Conservation (phyloP, 176 grass and related monocot genomes). For the Saccharum spontaneum region DNA sequence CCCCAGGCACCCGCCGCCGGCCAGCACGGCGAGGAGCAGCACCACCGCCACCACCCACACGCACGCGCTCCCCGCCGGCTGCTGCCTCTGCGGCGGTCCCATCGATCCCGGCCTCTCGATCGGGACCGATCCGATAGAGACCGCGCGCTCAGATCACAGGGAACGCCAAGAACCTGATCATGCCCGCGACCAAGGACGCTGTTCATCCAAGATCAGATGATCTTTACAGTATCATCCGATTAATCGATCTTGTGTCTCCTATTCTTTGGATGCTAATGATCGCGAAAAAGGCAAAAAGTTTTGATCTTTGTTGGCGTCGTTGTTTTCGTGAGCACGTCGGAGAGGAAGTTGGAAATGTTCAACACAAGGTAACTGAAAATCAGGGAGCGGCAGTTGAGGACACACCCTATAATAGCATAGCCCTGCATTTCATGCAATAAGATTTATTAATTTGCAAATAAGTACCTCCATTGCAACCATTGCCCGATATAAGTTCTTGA, state of each 20-base stretch:
- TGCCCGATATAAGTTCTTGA: conserved; percentile 1
- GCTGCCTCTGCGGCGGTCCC: conserved; percentile 16
- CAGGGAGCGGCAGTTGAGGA: conserved; percentile 41
- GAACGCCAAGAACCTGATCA: background rate
- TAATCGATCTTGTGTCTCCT: background rate
- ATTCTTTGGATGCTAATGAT: background rate
- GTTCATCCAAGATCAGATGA: background rate
- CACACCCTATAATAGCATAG: conserved; percentile 29
- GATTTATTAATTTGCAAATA: background rate
- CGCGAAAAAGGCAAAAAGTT: conserved; percentile 8
- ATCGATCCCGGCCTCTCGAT: background rate
- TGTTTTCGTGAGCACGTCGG: conserved; percentile 19
- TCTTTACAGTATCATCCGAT: background rate
- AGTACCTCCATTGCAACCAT: background rate
- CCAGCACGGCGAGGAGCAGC: conserved; percentile 39
- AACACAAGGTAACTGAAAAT: conserved; percentile 41
- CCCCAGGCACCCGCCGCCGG: conserved; percentile 49
- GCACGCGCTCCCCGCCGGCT: conserved; percentile 45
- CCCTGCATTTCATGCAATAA: background rate
- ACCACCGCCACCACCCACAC: conserved; percentile 43
- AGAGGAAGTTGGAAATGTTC: conserved; percentile 37
- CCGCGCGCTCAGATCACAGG: background rate
- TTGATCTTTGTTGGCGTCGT: conserved; percentile 28
- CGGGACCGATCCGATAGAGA: background rate
- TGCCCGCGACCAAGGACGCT: background rate